Conservation (phyloP, 2,329 filamentous ascomycete genomes). For the Fusarium clavum region DNA sequence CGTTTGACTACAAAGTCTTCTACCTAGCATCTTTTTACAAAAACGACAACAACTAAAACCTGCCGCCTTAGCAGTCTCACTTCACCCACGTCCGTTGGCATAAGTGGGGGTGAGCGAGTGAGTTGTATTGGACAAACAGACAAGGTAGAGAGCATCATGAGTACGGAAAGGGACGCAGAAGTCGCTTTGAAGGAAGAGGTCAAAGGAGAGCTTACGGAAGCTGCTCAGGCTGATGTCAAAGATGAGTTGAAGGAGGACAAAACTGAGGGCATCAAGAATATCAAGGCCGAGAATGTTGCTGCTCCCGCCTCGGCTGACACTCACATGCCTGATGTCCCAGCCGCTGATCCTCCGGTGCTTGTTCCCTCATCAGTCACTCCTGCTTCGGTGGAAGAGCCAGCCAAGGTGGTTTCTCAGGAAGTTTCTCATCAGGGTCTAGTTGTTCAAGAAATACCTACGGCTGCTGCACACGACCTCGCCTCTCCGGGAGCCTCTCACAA, state of each 20-base stretch:
- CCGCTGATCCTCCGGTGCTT: conserved; percentile 14
- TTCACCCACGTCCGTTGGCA: conserved; percentile 18
- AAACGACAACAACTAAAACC: not conserved
- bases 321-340: conserved; percentile 15
- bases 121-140: conserved; percentile 13
- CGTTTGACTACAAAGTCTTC: not conserved
- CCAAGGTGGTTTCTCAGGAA: conserved; percentile 6
- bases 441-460: not conserved
- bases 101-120: conserved; percentile 30
- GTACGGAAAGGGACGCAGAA: conserved; percentile 42
- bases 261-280: conserved; percentile 21
- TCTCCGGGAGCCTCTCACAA: not conserved
- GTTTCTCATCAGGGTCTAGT: not conserved
- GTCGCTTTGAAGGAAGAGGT: conserved; percentile 41
- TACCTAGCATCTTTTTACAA: not conserved
- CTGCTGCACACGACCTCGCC: conserved; percentile 1
- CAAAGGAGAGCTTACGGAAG: conserved; percentile 30
- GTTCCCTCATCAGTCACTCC: conserved; percentile 13
- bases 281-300: conserved; percentile 11
- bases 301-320: conserved; percentile 21
- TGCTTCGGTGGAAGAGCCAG: conserved; percentile 4
- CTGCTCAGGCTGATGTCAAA: conserved; percentile 25
- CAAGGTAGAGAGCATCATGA: conserved; percentile 31
- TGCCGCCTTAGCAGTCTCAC: not conserved
- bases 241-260: conserved; percentile 36